Base-by-base conservation (phyloP, 768 basidiomycete genomes). In the Russula griseocarnosa region DNA sequence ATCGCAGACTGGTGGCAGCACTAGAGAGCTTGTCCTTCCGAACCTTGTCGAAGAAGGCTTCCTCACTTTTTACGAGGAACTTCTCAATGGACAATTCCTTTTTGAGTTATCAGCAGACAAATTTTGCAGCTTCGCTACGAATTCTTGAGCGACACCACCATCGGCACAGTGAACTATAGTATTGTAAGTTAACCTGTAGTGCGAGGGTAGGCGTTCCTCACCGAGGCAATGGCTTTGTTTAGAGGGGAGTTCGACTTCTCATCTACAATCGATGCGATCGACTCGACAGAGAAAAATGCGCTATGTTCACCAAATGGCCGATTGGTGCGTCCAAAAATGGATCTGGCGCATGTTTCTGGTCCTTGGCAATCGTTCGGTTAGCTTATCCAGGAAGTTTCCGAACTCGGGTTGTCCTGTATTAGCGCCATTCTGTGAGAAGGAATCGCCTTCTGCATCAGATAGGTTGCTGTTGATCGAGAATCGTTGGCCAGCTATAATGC, bases 11-110 rank as follows among this genome's bases (percentile, higher is more conserved):
- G 11, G 87, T 92, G 11, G 87, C 86, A 30, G 92, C 92, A 70
- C 85, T 88, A 28, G 85, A 85, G 50, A 96, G 78, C 78, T 91
- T 94, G 69, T 95, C 92, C 74, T 86, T 90, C 71, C 89, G 86
- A 67, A 94, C 90, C 72, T 86, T 88, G 65, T 90, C 87, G 75
- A 96, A 96, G 85, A 94, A 97, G 0, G 85, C 86, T 71, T 94
- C 92, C 76, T 97, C 94, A 67, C 90, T 93, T 79, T 95, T 96
- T 66, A 85, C 79, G 67, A 97, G 76, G 80, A 80, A 97, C 73
- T 89, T 89, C 73, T 96, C 94, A 69, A 97, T 97, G 36, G 92
- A 96, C 28, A 97, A 74, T 68, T 96, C 94, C 85, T 83, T 76
- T 93, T 91, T 6, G 94, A 94, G 73, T 96, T 97, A 61, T 92